Conservation (phyloP, 352 stramenopile genomes). For the Globisporangium parvum region DNA sequence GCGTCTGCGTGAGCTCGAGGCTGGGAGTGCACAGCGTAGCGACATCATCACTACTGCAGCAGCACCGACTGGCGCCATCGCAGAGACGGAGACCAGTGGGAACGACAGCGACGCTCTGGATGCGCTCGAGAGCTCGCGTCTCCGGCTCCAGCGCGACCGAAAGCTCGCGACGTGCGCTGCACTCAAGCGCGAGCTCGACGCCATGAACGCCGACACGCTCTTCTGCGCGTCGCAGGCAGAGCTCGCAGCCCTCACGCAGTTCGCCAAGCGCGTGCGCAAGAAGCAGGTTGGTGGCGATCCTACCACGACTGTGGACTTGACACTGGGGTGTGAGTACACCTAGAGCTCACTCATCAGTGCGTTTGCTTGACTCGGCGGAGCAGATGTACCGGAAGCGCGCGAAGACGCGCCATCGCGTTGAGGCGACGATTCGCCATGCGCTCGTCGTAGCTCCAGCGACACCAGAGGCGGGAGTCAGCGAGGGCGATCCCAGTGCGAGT, state of each 20-base stretch:
- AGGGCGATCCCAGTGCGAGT: neutral
- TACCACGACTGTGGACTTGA: neutral
- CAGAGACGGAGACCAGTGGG: neutral
- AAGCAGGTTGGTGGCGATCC: slow-evolving; percentile 19
- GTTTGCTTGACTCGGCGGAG: no score
- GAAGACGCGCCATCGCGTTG: slow-evolving; percentile 4
- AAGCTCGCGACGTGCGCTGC: slow-evolving; percentile 16
- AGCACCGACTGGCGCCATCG: neutral
- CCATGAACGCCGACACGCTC: slow-evolving; percentile 12
- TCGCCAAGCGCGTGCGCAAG: slow-evolving; percentile 20
- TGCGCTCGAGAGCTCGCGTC: slow-evolving; percentile 15
- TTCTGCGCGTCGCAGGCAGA: slow-evolving; percentile 5
- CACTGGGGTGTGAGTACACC: no score
- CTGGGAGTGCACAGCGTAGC: no score
- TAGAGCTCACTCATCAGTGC: neutral
- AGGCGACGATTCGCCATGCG: slow-evolving; percentile 6
- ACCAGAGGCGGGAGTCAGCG: neutral
- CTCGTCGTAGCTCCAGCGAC: neutral
- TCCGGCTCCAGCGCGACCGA: slow-evolving; percentile 21
- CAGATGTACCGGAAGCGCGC: slow-evolving; percentile 13
- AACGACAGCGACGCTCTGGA: slow-evolving; percentile 1
- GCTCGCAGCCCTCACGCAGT: slow-evolving; percentile 9
- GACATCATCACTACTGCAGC: no score
- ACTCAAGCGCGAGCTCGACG: slow-evolving; percentile 17
- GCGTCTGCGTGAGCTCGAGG: slow-evolving; percentile 3